These are phyloP conservation scores for Glycine soja DNA, from an alignment of 306 rosid species.

Conservation along the genomic window DNA sequence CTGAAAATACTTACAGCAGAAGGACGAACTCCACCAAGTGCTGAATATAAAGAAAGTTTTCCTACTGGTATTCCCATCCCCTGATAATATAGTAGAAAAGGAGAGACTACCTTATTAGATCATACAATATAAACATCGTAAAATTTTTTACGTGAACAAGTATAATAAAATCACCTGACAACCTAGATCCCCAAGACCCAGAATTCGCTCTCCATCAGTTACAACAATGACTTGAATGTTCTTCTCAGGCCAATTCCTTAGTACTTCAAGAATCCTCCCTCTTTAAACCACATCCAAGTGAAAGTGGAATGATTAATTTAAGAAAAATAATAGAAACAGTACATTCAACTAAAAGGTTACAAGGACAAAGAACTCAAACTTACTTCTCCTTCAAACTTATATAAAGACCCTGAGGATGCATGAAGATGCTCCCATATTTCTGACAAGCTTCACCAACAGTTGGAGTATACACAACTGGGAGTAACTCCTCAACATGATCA, in stretches of 20 bases:
- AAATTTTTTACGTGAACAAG: constrained; percentile 1
- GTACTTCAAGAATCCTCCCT: constrained; percentile 91
- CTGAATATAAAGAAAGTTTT: constrained; percentile 87
- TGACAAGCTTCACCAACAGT: constrained; percentile 99
- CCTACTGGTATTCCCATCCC: constrained; percentile 99
- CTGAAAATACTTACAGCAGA: constrained; percentile 72
- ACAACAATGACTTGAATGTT: constrained; percentile 97
- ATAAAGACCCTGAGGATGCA: constrained; percentile 87
- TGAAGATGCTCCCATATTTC: constrained; percentile 89
- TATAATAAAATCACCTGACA: constrained; percentile 70
- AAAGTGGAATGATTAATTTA: constrained; percentile 39
- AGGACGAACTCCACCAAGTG: constrained; percentile 98
- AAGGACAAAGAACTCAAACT: constrained; percentile 42
- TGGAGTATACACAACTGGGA: constrained; percentile 95
- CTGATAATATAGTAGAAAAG: constrained; percentile 52
- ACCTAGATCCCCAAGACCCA: constrained; percentile 98
- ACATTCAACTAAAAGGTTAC: constrained; percentile 42
- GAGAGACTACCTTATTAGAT: constrained; percentile 21
- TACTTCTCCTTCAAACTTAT: constrained; percentile 97
- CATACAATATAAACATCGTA: constrained; percentile 22
- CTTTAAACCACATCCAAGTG: constrained; percentile 48
- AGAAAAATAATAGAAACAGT: constrained; percentile 28
- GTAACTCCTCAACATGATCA: constrained; percentile 91
- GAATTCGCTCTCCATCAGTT: constrained; percentile 93
- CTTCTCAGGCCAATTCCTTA: constrained; percentile 97